phyloP scores from a whole-genome alignment of 1,284 basidiomycete genomes.

The Boletus sp. region DNA sequence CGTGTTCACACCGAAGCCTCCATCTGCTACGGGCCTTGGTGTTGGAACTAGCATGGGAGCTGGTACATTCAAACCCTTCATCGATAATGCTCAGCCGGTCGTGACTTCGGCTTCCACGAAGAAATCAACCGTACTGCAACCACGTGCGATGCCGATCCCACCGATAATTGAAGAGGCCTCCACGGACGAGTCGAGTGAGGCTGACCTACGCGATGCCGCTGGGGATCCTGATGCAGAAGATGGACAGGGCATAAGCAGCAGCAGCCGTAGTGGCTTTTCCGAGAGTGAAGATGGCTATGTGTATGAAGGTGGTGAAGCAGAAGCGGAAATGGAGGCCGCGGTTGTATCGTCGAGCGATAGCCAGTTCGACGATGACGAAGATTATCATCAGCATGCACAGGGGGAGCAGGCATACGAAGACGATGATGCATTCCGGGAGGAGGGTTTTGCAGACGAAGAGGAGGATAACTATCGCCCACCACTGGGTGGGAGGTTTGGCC shows the following conservation, averaged over 20 bases:
- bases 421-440: slow-evolving; percentile 27
- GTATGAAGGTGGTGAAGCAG: slow-evolving; percentile 29
- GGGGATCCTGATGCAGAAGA: slow-evolving; percentile 29
- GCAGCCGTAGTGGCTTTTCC: slow-evolving; percentile 32
- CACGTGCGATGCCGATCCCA: slow-evolving; percentile 19
- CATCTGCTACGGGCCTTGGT: slow-evolving; percentile 15
- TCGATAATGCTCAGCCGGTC: slow-evolving; percentile 38
- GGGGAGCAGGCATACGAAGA: slow-evolving; percentile 21
- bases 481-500: slow-evolving; percentile 69
- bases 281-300: slow-evolving; percentile 33
- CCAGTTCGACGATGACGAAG: slow-evolving; percentile 32
- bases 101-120: slow-evolving; percentile 22
- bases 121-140: slow-evolving; percentile 23
- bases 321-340: slow-evolving; percentile 31
- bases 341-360: slow-evolving; percentile 35
- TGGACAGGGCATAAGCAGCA: slow-evolving; percentile 21
- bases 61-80: slow-evolving; percentile 44
- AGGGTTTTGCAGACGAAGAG: slow-evolving; percentile 29
- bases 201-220: slow-evolving; percentile 19
- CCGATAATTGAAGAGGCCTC: slow-evolving; percentile 27
- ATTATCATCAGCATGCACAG: slow-evolving; percentile 26
- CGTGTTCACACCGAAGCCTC: slow-evolving; percentile 45
- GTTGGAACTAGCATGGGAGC: slow-evolving; percentile 5
- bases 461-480: slow-evolving; percentile 41
- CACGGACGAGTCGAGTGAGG: slow-evolving; percentile 34